These are phyloP conservation scores for Globisporangium spiculum DNA, from an alignment of 352 stramenopile species.

Conservation along the genomic window DNA sequence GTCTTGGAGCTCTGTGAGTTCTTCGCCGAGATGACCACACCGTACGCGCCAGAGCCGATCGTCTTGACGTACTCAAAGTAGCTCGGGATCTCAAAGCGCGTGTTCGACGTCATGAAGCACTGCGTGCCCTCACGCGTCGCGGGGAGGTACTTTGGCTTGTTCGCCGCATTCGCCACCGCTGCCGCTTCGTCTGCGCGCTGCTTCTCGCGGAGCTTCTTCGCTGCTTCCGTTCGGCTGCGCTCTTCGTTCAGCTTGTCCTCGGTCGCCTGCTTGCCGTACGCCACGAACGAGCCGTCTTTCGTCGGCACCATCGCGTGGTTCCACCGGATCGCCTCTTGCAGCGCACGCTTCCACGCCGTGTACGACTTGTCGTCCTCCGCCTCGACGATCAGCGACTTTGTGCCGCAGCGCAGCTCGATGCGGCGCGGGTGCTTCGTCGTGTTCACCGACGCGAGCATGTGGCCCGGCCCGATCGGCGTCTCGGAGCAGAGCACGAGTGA, in stretches of 20 bases:
- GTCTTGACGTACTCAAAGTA: slow-evolving; percentile 83
- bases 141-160: slow-evolving; percentile 84
- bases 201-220: slow-evolving; percentile 76
- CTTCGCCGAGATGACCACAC: slow-evolving; percentile 85
- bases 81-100: slow-evolving; percentile 75
- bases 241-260: slow-evolving; percentile 76
- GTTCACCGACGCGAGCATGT: slow-evolving; percentile 45
- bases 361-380: slow-evolving; percentile 61
- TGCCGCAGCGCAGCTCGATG: slow-evolving; percentile 67
- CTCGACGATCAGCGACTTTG: slow-evolving; percentile 72
- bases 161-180: slow-evolving; percentile 55
- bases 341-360: slow-evolving; percentile 57
- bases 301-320: slow-evolving; percentile 85
- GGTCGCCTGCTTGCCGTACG: slow-evolving; percentile 73
- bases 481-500: slow-evolving; percentile 76
- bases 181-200: slow-evolving; percentile 66
- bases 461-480: slow-evolving; percentile 75
- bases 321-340: slow-evolving; percentile 84
- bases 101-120: slow-evolving; percentile 86
- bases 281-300: slow-evolving; percentile 76
- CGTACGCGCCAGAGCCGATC: slow-evolving; percentile 90
- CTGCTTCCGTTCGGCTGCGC: slow-evolving; percentile 58
- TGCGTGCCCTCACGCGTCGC: slow-evolving; percentile 61
- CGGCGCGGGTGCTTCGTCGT: slow-evolving; percentile 54
- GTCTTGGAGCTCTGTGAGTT: slow-evolving; percentile 40